A percentile compares a stretch with the other conserved stretches of the same genome.
Evolutionary conservation across 2,329 filamentous ascomycete species (phyloP).

Genomic region (Phialocephala subalpina): DNA sequence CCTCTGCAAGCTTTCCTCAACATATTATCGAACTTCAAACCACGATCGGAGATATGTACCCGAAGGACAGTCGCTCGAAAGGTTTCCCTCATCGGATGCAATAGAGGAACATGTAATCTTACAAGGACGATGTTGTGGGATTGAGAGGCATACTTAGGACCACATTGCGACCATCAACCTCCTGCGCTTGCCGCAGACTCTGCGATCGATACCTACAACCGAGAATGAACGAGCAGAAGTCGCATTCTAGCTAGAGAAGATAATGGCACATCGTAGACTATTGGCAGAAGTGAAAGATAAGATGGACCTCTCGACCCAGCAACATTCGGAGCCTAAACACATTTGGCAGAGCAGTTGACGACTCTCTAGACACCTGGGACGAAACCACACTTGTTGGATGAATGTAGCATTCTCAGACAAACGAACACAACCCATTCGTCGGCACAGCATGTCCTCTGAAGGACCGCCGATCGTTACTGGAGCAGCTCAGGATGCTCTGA

Average conservation of each 20-base stretch:
- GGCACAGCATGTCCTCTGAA: too few relatives aligned
- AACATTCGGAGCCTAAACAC: constrained; percentile 1
- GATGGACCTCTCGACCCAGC: not conserved
- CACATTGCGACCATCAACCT: constrained; percentile 16
- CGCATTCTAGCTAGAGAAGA: constrained; percentile 2
- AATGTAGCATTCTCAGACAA: too few relatives aligned
- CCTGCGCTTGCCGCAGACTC: constrained; percentile 17
- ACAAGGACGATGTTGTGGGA: constrained; percentile 16
- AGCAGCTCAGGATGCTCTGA: too few relatives aligned
- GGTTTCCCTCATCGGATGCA: constrained; percentile 12
- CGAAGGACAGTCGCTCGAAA: not conserved
- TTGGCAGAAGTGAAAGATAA: constrained; percentile 12
- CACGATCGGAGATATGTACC: constrained; percentile 2
- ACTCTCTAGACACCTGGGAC: not conserved
- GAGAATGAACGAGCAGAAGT: constrained; percentile 6
- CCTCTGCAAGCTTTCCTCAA: constrained; percentile 16
- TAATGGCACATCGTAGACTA: constrained; percentile 7
- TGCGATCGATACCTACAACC: constrained; percentile 5
- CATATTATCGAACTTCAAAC: constrained; percentile 19
- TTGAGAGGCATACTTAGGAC: constrained; percentile 10
- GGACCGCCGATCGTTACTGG: too few relatives aligned
- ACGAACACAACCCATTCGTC: too few relatives aligned
- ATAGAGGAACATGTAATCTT: constrained; percentile 17
- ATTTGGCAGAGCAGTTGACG: not conserved
- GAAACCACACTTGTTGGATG: not conserved